Percentiles rank a stretch among this genome's conserved stretches.
Conservation (phyloP, 257 asterid genomes). For the Gynochthodes officinalis region DNA sequence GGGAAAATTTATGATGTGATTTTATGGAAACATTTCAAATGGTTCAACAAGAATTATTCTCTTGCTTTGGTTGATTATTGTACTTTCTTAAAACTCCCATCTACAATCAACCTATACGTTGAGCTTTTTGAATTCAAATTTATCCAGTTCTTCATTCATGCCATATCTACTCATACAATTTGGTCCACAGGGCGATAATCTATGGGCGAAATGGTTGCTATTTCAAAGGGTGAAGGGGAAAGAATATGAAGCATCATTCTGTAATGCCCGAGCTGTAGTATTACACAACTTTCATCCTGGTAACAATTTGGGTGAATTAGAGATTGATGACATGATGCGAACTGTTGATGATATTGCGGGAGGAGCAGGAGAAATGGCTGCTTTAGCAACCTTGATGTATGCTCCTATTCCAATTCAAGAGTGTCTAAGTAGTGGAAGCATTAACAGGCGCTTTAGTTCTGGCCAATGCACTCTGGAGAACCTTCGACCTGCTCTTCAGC, state of each 20-base stretch:
- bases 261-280: constrained; percentile 89
- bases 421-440: constrained; percentile 92
- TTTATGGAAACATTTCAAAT: constrained; percentile 1
- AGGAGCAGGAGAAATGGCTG: constrained; percentile 97
- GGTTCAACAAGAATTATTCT: background rate
- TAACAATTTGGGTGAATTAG: constrained; percentile 54
- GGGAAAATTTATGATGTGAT: background rate
- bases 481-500: constrained; percentile 88
- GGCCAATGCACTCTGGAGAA: constrained; percentile 97
- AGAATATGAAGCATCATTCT: constrained; percentile 94
- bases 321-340: constrained; percentile 60
- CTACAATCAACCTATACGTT: background rate
- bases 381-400: constrained; percentile 92
- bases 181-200: constrained; percentile 74
- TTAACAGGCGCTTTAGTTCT: constrained; percentile 74
- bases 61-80: background rate
- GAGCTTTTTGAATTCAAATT: background rate
- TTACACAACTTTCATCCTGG: constrained; percentile 61
- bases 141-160: constrained; percentile 3
- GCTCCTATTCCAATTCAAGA: constrained; percentile 88
- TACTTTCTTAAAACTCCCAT: too few species aligned
- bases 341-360: constrained; percentile 98
- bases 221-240: constrained; percentile 83
- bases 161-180: constrained; percentile 21
- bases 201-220: constrained; percentile 86